Base-by-base conservation (phyloP, 176 grass and related monocot genomes). In the Themeda triandra region DNA sequence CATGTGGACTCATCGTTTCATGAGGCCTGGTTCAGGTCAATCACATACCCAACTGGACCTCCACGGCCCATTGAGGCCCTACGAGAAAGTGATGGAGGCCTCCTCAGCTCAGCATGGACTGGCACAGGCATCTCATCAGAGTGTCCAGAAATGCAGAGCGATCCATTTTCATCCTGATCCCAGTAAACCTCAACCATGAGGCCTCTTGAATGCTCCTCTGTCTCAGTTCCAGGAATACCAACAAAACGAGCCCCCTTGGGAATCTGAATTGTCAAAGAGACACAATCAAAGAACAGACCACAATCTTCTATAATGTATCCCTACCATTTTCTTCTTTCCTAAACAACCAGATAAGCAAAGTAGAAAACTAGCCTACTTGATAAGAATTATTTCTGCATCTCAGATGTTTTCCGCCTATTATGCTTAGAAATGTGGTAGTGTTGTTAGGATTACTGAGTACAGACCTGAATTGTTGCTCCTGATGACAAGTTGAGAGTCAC, bases 181-280 rank as follows among this genome's bases (percentile, higher is more conserved):
- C 96, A 99, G 83, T 84, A 94, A 23, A 99, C 93, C 51, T 99
- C 96, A 60, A 96, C 96, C 96, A 99, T 95, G 46, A 91, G 37
- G 10, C 96, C 96, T 79, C 96, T 94, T 40, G 93, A 93, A 77
- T 99, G 71, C 60, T 96, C 93, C 14, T 85, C 63, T 25, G 93
- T 91, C 75, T 94, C 96, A 4, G 93, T 94, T 44, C 93, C 96
- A 35, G 96, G 96, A 88, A 99, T 99, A 30, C 91, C 96, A 46
- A 99, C 78, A 18, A 94, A 99, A 45, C 78, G 88, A 78, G 85
- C 93, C 18, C 93, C 91, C 85, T 95, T 96, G 3, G 91, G 93
- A 79, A 99, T 90, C 96, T 99, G 93, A 59, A 89, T 80, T 71
- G 18, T 58, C 5, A 33, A 27, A n/a, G 58, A 25, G 17, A 36